Percentiles rank a stretch among this genome's conserved stretches.
phyloP scores from a whole-genome alignment of 225 moss, liverwort and hornwort species.

The Pleurozium schreberi region DNA sequence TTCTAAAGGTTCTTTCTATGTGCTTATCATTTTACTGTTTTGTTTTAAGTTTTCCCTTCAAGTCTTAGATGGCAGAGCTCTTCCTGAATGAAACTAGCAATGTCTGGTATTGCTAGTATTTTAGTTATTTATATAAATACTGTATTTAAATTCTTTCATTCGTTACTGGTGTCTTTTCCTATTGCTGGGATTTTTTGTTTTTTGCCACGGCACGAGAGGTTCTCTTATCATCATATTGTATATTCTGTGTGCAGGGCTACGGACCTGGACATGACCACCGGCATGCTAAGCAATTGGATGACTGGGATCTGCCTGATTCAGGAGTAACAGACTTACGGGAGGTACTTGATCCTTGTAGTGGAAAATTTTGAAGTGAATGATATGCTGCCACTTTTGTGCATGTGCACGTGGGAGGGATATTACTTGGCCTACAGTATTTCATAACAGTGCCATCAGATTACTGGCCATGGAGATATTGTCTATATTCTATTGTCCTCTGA shows the following conservation, averaged over 20 bases:
- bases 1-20: conserved; percentile 48
- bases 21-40: background rate
- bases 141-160: background rate
- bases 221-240: background rate
- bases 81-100: background rate
- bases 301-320: conserved; percentile 76
- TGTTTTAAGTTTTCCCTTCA: background rate
- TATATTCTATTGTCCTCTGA: background rate
- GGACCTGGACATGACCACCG: conserved; percentile 57
- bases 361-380: background rate
- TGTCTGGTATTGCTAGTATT: background rate
- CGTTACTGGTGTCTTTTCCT: background rate
- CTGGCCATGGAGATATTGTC: background rate
- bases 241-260: conserved; percentile 45
- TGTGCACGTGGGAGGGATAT: background rate
- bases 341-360: conserved; percentile 12
- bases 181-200: background rate
- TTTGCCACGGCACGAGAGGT: background rate
- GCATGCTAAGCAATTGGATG: conserved; percentile 43
- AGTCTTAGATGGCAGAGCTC: background rate
- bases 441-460: background rate
- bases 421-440: background rate
- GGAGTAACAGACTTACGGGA: conserved; percentile 56
- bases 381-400: background rate
- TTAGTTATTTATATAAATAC: background rate